Percentiles rank a stretch among this genome's conserved stretches.
phyloP scores from a whole-genome alignment of 2,329 filamentous ascomycete genomes.

The Sporothrix protearum region DNA sequence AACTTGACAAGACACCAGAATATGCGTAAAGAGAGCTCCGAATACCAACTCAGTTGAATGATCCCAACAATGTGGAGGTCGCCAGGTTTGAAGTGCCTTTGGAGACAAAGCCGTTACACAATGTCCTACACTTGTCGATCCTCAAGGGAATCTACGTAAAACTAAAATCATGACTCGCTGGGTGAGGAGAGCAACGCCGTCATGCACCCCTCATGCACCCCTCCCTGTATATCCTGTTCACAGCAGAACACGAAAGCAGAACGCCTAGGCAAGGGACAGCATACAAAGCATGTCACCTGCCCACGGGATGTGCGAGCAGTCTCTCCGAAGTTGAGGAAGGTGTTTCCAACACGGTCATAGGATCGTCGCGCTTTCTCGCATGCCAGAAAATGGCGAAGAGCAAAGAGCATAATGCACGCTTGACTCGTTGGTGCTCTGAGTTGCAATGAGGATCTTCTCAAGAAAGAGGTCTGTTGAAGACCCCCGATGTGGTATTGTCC shows the following conservation, averaged over 20 bases:
- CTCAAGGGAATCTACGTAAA: neutral
- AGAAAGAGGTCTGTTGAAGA: slow-evolving; percentile 20
- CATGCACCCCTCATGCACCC: neutral
- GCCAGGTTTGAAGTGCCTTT: neutral
- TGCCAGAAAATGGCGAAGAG: too few relatives aligned
- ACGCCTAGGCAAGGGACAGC: neutral
- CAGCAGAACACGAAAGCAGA: neutral
- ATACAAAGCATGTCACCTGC: neutral
- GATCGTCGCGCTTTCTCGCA: neutral
- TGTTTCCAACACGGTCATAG: neutral
- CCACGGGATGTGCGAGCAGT: neutral
- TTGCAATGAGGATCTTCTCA: neutral
- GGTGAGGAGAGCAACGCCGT: neutral
- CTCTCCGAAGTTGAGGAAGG: neutral
- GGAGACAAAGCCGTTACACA: neutral
- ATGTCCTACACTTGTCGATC: neutral
- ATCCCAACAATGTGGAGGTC: neutral
- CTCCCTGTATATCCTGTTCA: neutral
- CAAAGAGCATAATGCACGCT: neutral
- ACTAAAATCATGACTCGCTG: too few relatives aligned
- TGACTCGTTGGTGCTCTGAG: too few relatives aligned
- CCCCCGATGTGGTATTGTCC: slow-evolving; percentile 7
- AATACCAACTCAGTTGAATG: neutral
- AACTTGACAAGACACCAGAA: neutral
- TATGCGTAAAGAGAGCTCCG: neutral